Percentiles rank a stretch among this genome's conserved stretches.
phyloP scores from a whole-genome alignment of 306 rosid genomes.

The Nissolia schottii region DNA sequence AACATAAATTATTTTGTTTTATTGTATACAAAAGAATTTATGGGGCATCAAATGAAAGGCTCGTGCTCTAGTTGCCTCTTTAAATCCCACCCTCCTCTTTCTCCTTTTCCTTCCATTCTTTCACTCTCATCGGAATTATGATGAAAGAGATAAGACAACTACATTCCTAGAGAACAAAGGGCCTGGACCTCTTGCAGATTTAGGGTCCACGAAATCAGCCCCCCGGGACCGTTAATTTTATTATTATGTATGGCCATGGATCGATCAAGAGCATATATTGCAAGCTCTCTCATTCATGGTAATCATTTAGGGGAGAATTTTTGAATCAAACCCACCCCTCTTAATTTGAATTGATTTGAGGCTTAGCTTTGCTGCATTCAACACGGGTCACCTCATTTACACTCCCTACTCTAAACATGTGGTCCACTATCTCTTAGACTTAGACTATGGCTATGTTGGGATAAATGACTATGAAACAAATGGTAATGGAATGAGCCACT shows the following conservation, averaged over 20 bases:
- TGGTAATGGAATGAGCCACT: no score
- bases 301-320: constrained; percentile 23
- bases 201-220: constrained; percentile 75
- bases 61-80: constrained; percentile 2
- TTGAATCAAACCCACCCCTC: background rate
- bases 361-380: constrained; percentile 26
- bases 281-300: background rate
- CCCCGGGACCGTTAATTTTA: constrained; percentile 36
- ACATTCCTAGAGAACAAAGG: constrained; percentile 47
- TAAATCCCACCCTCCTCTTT: background rate
- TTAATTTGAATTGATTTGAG: constrained; percentile 1
- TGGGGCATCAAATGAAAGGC: constrained; percentile 3
- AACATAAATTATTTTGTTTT: no score
- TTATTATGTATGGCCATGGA: background rate
- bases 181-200: constrained; percentile 44
- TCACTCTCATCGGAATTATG: constrained; percentile 20
- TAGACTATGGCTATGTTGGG: no score
- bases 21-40: no score
- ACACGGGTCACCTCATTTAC: constrained; percentile 24
- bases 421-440: constrained; percentile 35
- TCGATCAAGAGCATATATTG: no score
- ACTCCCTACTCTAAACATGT: background rate
- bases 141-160: constrained; percentile 50
- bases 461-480: no score
- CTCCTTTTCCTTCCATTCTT: background rate